These are phyloP conservation scores for Dalechampia spathulata DNA, from an alignment of 441 rosid species.

Conservation along the genomic window DNA sequence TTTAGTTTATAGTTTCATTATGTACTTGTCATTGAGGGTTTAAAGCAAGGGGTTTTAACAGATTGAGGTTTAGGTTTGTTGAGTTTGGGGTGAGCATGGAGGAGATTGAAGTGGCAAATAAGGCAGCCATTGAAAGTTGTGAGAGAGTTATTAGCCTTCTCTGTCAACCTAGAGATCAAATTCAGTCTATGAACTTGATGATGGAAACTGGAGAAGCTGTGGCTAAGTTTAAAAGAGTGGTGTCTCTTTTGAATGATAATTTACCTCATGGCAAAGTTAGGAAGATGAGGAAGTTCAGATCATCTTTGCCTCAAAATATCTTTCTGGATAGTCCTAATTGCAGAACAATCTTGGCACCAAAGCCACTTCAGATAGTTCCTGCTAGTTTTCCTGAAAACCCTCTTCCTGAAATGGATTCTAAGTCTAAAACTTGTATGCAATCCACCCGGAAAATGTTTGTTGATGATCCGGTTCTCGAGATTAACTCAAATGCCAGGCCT, in stretches of 20 bases:
- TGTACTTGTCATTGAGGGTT: constrained; percentile 14
- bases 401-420: constrained; percentile 25
- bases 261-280: constrained; percentile 81
- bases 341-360: constrained; percentile 46
- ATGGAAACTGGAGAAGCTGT: constrained; percentile 71
- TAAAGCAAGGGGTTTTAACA: too few relatives aligned
- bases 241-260: constrained; percentile 45
- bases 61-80: constrained; percentile 2
- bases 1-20: constrained; percentile 6
- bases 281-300: constrained; percentile 38
- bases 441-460: too few relatives aligned
- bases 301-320: constrained; percentile 44
- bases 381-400: constrained; percentile 28
- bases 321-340: constrained; percentile 47
- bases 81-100: constrained; percentile 73
- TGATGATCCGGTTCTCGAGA: constrained; percentile 40
- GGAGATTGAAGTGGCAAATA: constrained; percentile 76
- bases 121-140: constrained; percentile 65
- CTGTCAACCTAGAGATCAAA: constrained; percentile 46
- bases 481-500: constrained; percentile 41
- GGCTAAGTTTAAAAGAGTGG: constrained; percentile 61
- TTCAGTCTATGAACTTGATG: constrained; percentile 37
- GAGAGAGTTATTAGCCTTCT: constrained; percentile 47
- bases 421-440: constrained; percentile 25
- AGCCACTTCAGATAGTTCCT: constrained; percentile 52